Base-by-base conservation (phyloP, 2,329 filamentous ascomycete genomes). In the Epichloe coenophiala region DNA sequence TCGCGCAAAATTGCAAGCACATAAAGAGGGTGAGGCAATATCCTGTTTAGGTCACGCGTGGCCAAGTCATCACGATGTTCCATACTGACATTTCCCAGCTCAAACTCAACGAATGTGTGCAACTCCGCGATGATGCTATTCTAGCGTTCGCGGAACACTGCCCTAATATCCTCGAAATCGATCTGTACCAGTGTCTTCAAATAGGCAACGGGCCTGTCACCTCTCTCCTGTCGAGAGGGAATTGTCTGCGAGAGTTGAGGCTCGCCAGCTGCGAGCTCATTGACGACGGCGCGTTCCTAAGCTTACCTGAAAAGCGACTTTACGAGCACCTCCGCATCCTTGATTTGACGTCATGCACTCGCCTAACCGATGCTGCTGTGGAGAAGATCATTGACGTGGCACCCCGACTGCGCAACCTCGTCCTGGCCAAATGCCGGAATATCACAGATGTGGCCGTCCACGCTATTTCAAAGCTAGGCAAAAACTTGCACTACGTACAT, bases 401-500 rank as follows among this genome's bases (percentile, higher is more conserved):
- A 4, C 93, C 93, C 5, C 83, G 90, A 11, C 75, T 98, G 48
- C 84, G 93, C 49, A 97, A 97, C 62, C 74, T 98, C 3, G 90
- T 98, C 5, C 77, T 98, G 15, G 88, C 90, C 56, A 98, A 98
- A 69, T 98, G 93, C 67, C 81, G 86, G 56, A 84, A 90, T 61
- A 87, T 98, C 60, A 97, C 93, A 2, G 91, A 98, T 68, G 77
- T 80, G 45, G 84, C 91, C 8, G 89, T 98, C 8, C 75, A 85
- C 58, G 84, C 90, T 51, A 97, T 98, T 56, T 84, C 89, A 51
- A 84, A 80, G 59, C 76, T 98, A 4, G 89, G 90, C 55, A 97
- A 96, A 73, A 98, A 97, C 60, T 71, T 98, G 50, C 93, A 98
- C 66, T 97, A 95, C 65, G 84, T 98, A 48, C 93, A 98, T 62